phyloP scores from a whole-genome alignment of 495 filamentous ascomycete genomes.

The Xylaria longipes region DNA sequence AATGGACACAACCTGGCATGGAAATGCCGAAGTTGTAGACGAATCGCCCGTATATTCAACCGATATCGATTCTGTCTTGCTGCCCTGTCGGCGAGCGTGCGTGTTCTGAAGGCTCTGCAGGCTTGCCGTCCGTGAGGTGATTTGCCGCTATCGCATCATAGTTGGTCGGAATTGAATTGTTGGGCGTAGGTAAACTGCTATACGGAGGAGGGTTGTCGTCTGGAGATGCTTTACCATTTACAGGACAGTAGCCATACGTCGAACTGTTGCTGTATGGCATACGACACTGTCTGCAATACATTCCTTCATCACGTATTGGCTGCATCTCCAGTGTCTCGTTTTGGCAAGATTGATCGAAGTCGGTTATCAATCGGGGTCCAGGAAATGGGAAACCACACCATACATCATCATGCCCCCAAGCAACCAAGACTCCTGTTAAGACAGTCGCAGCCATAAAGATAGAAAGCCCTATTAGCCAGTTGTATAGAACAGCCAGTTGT shows the following conservation, averaged over 20 bases:
- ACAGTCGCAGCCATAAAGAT: background rate
- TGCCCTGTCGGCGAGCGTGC: constrained; percentile 1
- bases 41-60: constrained; percentile 5
- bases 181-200: background rate
- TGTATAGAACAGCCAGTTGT: background rate
- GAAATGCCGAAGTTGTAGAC: background rate
- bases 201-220: constrained; percentile 3
- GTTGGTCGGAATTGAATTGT: constrained; percentile 1
- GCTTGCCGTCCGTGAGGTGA: background rate
- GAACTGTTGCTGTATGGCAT: background rate
- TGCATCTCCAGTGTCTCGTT: constrained; percentile 6
- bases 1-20: background rate
- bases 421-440: background rate
- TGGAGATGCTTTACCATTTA: constrained; percentile 3
- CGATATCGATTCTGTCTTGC: constrained; percentile 1
- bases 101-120: constrained; percentile 4
- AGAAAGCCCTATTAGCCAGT: background rate
- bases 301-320: background rate
- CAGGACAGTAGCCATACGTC: background rate
- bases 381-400: background rate
- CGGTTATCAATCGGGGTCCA: constrained; percentile 2
- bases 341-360: constrained; percentile 4
- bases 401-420: background rate
- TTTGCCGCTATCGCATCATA: constrained; percentile 1
- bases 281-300: background rate